These are phyloP conservation scores for Nepenthes gracilis DNA, from an alignment of 148 eudicot genomes.

Conservation along the genomic window DNA sequence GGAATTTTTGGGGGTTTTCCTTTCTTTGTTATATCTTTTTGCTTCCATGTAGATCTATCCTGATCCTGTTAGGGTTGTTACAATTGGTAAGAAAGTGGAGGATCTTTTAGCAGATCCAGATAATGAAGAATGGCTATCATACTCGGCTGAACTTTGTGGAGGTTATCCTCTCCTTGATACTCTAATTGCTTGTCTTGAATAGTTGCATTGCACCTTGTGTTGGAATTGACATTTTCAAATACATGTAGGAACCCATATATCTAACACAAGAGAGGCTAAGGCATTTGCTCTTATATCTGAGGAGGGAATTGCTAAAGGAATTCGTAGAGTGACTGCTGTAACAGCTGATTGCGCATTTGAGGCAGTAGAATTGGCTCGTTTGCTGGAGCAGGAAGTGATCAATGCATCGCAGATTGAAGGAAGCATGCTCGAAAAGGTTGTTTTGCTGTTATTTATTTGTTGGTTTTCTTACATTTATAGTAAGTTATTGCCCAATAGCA, in stretches of 20 bases:
- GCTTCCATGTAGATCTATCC: constrained; percentile 63
- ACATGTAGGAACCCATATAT: constrained; percentile 77
- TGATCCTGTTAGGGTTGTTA: constrained; percentile 89
- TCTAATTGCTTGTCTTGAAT: neutral
- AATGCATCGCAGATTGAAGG: constrained; percentile 59
- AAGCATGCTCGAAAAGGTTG: constrained; percentile 67
- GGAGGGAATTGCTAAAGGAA: constrained; percentile 94
- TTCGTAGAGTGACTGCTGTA: constrained; percentile 93
- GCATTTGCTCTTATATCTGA: constrained; percentile 87
- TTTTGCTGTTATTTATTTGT: neutral
- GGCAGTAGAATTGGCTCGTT: constrained; percentile 48
- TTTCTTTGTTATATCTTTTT: neutral
- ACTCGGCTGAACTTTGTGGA: constrained; percentile 94
- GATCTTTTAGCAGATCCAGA: constrained; percentile 76
- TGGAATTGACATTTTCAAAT: constrained; percentile 1
- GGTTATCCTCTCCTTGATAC: constrained; percentile 26
- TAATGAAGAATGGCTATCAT: constrained; percentile 58
- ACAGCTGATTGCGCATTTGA: constrained; percentile 61
- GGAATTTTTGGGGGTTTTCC: too few relatives aligned
- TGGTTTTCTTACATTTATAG: neutral
- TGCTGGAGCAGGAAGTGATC: constrained; percentile 70
- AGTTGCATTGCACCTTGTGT: neutral
- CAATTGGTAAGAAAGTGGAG: constrained; percentile 78
- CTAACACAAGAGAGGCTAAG: constrained; percentile 87
- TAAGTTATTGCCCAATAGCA: neutral